Conservation (phyloP, 495 filamentous ascomycete genomes). For the Stereocaulon alpinum region DNA sequence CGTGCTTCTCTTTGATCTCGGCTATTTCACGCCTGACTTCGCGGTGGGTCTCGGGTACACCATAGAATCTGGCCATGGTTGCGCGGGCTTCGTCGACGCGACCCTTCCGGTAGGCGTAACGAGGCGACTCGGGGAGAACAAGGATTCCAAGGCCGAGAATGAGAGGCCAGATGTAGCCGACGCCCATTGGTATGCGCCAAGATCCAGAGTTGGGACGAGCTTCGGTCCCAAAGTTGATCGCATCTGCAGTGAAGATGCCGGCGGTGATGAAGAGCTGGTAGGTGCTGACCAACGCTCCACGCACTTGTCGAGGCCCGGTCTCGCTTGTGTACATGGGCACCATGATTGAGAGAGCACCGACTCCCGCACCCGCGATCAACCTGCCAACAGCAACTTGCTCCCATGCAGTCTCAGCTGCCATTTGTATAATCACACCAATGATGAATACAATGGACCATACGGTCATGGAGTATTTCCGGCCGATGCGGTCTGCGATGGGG, state of each 20-base stretch:
- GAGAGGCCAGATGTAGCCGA: conserved; percentile 66
- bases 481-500: conserved; percentile 43
- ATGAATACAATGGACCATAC: conserved; percentile 54
- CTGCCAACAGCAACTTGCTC: conserved; percentile 44
- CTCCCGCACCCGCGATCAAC: conserved; percentile 55
- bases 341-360: conserved; percentile 59
- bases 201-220: conserved; percentile 43
- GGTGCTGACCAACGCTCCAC: conserved; percentile 55
- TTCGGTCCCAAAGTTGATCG: conserved; percentile 71
- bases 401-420: conserved; percentile 45
- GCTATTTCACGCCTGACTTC: conserved; percentile 58
- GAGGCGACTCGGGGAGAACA: conserved; percentile 63
- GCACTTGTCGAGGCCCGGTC: conserved; percentile 53
- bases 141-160: conserved; percentile 61
- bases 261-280: conserved; percentile 86
- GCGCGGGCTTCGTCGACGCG: conserved; percentile 53
- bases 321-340: conserved; percentile 70
- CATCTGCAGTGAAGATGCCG: conserved; percentile 73
- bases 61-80: conserved; percentile 62
- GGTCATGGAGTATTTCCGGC: conserved; percentile 42
- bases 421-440: conserved; percentile 60
- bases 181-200: conserved; percentile 74
- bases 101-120: conserved; percentile 56
- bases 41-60: conserved; percentile 52
- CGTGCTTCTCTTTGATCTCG: conserved; percentile 53